A percentile compares a stretch with the other conserved stretches of the same genome.
phyloP scores from a whole-genome alignment of 441 rosid species.

The Gossypium gossypioides region DNA sequence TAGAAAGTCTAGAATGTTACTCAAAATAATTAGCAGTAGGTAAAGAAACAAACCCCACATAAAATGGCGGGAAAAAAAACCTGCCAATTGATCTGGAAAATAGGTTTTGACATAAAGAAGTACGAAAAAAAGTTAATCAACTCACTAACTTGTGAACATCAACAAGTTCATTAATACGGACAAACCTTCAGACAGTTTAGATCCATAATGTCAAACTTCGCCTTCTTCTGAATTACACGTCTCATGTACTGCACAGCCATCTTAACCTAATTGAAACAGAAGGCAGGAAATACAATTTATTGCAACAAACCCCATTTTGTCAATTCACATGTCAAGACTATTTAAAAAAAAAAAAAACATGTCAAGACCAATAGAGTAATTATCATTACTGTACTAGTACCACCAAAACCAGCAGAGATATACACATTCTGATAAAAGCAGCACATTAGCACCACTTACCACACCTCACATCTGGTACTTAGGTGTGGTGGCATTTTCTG shows the following conservation, averaged over 20 bases:
- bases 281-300: constrained; percentile 10
- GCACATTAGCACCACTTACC: neutral
- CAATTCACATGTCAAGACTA: neutral
- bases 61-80: neutral
- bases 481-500: neutral
- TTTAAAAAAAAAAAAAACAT: too few relatives aligned
- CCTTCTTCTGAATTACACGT: constrained; percentile 71
- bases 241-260: constrained; percentile 96
- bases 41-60: neutral
- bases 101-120: neutral
- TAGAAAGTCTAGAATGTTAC: constrained; percentile 8
- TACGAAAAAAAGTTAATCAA: neutral
- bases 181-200: constrained; percentile 81
- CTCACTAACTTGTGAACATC: constrained; percentile 3
- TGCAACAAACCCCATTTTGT: neutral
- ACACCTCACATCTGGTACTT: neutral
- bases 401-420: neutral
- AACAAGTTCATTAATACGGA: constrained; percentile 6
- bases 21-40: neutral
- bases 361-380: neutral
- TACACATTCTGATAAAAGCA: neutral
- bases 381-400: neutral
- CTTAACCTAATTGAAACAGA: constrained; percentile 50
- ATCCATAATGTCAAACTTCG: constrained; percentile 90
- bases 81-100: constrained; percentile 8